A percentile compares a stretch with the other conserved stretches of the same genome.
Conservation (phyloP, 306 rosid species). For the Begonia peltatifolia region DNA sequence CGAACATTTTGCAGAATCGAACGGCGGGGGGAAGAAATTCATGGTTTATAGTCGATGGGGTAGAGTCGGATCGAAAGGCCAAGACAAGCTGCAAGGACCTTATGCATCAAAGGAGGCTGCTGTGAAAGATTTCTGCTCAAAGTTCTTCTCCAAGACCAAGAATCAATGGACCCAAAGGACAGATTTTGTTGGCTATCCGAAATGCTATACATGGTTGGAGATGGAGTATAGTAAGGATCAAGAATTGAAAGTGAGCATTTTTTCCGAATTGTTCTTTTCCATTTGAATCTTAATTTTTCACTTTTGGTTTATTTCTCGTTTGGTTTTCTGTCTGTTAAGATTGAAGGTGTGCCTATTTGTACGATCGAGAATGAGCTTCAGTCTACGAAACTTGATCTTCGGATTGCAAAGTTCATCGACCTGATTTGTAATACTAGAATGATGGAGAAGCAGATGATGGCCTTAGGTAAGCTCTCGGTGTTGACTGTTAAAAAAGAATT, state of each 20-base stretch:
- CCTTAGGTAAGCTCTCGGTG: background rate
- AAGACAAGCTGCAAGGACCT: slow-evolving; percentile 6
- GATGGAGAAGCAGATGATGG: slow-evolving; percentile 6
- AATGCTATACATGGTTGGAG: slow-evolving; percentile 5
- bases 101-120: background rate
- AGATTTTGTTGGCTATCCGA: background rate
- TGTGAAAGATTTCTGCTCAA: slow-evolving; percentile 1
- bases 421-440: slow-evolving; percentile 2
- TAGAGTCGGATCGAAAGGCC: slow-evolving; percentile 4
- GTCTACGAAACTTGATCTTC: background rate
- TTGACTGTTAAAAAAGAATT: background rate
- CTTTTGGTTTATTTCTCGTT: background rate
- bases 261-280: background rate
- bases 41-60: slow-evolving; percentile 7
- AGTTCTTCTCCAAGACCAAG: slow-evolving; percentile 1
- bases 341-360: background rate
- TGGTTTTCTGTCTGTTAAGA: background rate
- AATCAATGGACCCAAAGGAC: background rate
- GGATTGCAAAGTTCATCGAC: slow-evolving; percentile 1
- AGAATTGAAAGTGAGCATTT: background rate
- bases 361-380: background rate
- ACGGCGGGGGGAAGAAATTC: background rate
- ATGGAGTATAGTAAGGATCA: background rate
- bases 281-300: background rate
- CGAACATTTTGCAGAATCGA: background rate